Base-by-base conservation (phyloP, 257 asterid species). In the Solanum bukasovii region DNA sequence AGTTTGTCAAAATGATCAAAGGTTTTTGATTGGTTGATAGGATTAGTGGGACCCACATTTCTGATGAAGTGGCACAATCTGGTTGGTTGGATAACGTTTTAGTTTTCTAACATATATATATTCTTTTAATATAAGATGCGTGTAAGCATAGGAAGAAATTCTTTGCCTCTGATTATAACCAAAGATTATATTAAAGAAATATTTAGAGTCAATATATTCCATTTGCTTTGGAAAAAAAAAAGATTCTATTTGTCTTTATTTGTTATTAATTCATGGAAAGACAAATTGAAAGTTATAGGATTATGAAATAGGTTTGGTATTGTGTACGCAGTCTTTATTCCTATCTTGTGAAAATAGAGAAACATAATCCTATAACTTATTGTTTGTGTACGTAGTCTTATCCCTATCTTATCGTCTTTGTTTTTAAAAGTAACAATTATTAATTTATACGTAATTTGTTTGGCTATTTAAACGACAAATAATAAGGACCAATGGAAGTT, bases 141-240 rank as follows among this genome's bases (percentile, higher is more conserved):
- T 82, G 86, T 82, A 82, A 49, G 86, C 4, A 49, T 29, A 6
- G n/a, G 71, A 63, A 42, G 67, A 40, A 82, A 87, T 86, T 88
- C 93, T 88, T 92, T 88, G 35, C 92, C 88, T 91, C 88, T 29
- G 90, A 90, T 87, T 84, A 83, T 27, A 89, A 87, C 89, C 91
- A 88, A 92, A 74, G 84, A 82, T 83, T 85, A 79, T 8, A 25
- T 13, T 37, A 12, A 83, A 65, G 72, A 38, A 16, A 29, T 4
- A 77, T 46, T 4, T 29, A 82, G 27, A 29, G 71, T 49, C 86
- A 20, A 82, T 31, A 49, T 20, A 82, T 82, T 82, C 70, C 34
- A 49, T 46, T 82, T 82, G 70, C 83, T 74, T 74, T 25, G 4
- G 4, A 0, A 1, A 42, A 13, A 12, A 13, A 44, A 27, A 1